Conservation (phyloP, 2,329 filamentous ascomycete species). For the Colletotrichum chlorophyti region DNA sequence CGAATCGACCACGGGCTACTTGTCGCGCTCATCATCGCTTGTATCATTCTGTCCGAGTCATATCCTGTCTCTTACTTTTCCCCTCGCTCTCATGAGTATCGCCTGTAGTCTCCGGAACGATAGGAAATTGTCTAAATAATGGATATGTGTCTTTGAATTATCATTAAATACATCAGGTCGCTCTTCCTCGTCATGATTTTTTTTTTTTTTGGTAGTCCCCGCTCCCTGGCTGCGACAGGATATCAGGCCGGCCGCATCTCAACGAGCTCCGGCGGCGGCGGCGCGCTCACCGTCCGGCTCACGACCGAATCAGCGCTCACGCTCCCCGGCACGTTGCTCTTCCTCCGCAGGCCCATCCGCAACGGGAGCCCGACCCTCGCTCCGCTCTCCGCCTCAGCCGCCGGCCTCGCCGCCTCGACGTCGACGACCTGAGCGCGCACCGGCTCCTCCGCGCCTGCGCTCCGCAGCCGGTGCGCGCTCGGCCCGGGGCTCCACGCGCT, state of each 20-base stretch:
- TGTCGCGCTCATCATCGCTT: too few species aligned
- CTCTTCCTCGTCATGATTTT: too few species aligned
- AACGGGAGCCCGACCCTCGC: background rate
- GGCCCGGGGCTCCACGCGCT: background rate
- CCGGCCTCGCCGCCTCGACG: conserved; percentile 10
- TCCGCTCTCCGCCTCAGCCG: background rate
- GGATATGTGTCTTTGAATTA: too few species aligned
- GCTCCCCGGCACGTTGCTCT: background rate
- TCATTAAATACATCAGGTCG: too few species aligned
- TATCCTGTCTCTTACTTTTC: too few species aligned
- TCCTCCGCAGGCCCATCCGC: conserved; percentile 8
- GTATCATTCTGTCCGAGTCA: too few species aligned
- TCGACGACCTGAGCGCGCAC: background rate
- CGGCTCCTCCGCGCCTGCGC: background rate
- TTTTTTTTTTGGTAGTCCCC: background rate
- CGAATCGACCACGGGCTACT: too few species aligned
- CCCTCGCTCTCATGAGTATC: too few species aligned
- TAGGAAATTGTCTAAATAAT: too few species aligned
- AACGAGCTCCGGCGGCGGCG: background rate
- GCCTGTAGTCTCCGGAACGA: too few species aligned
- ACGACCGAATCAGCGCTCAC: conserved; percentile 1
- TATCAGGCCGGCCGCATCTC: too few species aligned
- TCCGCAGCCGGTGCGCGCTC: background rate
- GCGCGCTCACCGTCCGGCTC: background rate
- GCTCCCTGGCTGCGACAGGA: too few species aligned